These are phyloP conservation scores for Rhododendron williamsianum DNA, from an alignment of 148 eudicot species.

Conservation along the genomic window DNA sequence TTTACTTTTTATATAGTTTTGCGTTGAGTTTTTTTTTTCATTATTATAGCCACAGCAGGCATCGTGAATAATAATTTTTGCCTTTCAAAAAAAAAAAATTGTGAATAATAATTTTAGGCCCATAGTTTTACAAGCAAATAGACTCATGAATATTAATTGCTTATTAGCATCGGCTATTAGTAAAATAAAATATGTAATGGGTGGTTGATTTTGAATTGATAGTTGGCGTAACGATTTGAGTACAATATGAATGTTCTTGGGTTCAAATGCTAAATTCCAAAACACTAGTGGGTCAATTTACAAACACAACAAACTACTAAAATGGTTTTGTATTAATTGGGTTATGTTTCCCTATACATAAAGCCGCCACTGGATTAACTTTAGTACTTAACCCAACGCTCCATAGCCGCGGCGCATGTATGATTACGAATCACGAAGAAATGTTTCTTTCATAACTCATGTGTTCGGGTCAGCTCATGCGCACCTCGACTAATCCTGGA, in stretches of 20 bases:
- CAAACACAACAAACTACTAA: background rate
- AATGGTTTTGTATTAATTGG: background rate
- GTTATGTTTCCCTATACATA: background rate
- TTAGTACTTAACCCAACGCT: background rate
- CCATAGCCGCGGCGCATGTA: background rate
- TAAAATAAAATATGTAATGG: background rate
- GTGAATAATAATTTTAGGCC: too few species aligned
- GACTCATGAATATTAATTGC: too few species aligned
- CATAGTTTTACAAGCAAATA: too few species aligned
- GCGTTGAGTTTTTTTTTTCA: too few species aligned
- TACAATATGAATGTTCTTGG: background rate
- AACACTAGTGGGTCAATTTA: background rate
- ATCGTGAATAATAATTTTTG: too few species aligned
- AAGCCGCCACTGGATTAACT: background rate
- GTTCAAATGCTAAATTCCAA: background rate
- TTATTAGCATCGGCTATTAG: background rate
- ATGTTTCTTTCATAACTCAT: background rate
- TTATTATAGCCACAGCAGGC: too few species aligned
- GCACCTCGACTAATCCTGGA: accelerated
- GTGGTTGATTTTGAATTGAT: background rate
- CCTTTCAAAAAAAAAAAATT: too few species aligned
- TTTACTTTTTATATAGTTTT: too few species aligned
- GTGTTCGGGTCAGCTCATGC: too few species aligned
- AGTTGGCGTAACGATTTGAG: background rate
- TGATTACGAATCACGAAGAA: background rate